Percentiles rank a stretch among this genome's conserved stretches.
Conservation (phyloP, 148 eudicot genomes). For the Dysphania ambrosioides region DNA sequence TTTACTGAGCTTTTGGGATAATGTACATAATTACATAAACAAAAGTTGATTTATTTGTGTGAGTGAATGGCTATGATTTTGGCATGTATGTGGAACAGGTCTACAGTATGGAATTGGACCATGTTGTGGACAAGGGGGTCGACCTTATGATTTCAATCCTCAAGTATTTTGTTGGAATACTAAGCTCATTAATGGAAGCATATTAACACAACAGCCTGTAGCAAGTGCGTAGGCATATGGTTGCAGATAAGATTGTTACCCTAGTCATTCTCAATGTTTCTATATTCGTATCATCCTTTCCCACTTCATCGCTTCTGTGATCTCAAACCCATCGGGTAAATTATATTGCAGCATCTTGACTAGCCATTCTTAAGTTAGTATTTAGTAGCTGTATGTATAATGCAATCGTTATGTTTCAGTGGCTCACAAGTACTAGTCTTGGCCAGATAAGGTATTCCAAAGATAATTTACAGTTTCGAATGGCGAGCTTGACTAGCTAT, state of each 20-base stretch:
- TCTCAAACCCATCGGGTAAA: slow-evolving; percentile 43
- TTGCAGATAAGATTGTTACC: slow-evolving; percentile 59
- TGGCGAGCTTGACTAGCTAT: not conserved
- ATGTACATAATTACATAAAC: too few relatives aligned
- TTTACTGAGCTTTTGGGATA: not conserved
- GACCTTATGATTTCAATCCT: slow-evolving; percentile 63
- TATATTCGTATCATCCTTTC: slow-evolving; percentile 65
- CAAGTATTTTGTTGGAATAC: slow-evolving; percentile 71
- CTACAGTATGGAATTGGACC: slow-evolving; percentile 67
- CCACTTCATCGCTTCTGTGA: slow-evolving; percentile 50
- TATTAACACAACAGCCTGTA: slow-evolving; percentile 55
- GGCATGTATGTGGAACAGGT: slow-evolving; percentile 33
- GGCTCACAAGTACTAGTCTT: not conserved
- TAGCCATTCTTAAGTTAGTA: not conserved
- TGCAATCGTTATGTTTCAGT: not conserved
- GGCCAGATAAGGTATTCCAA: not conserved
- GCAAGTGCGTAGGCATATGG: slow-evolving; percentile 71
- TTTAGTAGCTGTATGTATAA: not conserved
- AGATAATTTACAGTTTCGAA: not conserved
- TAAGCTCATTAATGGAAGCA: slow-evolving; percentile 48
- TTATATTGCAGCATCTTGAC: not conserved
- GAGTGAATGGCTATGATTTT: not conserved
- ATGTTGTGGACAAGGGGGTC: slow-evolving; percentile 86
- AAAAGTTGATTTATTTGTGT: not conserved
- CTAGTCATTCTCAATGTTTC: slow-evolving; percentile 65